Evolutionary conservation across 2,329 filamentous ascomycete species (phyloP), one percentile per base, ranked within the genome.

Genomic region (Aspergillus oerlinghausenensis): DNA sequence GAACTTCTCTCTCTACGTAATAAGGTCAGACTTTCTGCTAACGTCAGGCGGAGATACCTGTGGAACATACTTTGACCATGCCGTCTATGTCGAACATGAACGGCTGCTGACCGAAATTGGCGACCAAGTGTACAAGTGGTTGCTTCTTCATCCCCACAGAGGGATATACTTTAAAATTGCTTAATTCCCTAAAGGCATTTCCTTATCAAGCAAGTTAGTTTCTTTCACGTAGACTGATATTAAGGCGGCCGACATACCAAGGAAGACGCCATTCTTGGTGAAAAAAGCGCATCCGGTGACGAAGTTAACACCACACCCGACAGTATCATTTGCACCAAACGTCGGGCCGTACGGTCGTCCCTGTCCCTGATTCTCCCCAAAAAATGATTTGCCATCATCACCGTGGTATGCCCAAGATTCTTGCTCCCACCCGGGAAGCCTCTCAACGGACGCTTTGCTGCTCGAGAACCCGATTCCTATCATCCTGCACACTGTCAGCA

Each of bases 11-110:
- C 80, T 77, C 84, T 89, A 67, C 59, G 61, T 63, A 10, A 35
- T 47, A 45, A 32, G 49, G 53, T 58, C 52, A 63, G 47, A 17
- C 28, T 52, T n/a, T n/a, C 21, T 28, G 14, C 11, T 38, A 47
- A 47, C 9, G 3, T 7, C 17, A 9, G 9, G 3, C 8, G 40
- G 14, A 29, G 26, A 23, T 9, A 29, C 19, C 9, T 10, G 17
- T 3, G 10, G 52, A 54, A 75, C 82, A 67, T 81, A 89, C 89
- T 79, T 82, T 83, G 78, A 96, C 88, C 81, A 94, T 84, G 58
- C 84, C 83, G 73, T 97, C 90, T 64, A 99, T 97, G 71, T 97
- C 90, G 75, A 88, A 99, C 48, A 90, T 82, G 72, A 97, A 97
- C 3, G 89, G 88, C 53, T 82, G 83, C 72, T 84, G 83, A 35